Evolutionary conservation across 768 basidiomycete genomes (phyloP).

Genomic region (Boletus speciosus): DNA sequence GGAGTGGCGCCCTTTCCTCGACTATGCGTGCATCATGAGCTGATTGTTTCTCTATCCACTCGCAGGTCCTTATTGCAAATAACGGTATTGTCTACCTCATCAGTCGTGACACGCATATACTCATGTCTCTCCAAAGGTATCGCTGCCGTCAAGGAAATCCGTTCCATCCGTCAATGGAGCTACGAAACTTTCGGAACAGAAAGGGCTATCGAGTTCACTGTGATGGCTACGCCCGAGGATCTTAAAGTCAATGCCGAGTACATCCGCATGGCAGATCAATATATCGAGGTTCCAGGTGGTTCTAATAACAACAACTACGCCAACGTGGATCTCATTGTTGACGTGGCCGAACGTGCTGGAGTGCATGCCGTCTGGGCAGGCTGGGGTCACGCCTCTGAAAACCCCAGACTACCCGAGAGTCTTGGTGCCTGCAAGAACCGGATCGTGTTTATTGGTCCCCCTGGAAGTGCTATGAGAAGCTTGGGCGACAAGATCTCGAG

Average conservation of each 20-base stretch:
- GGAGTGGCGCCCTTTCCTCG: not conserved
- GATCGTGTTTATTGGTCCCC: slow-evolving; percentile 98
- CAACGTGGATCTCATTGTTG: slow-evolving; percentile 98
- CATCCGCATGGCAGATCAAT: slow-evolving; percentile 99
- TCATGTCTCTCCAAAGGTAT: slow-evolving; percentile 60
- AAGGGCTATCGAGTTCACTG: slow-evolving; percentile 95
- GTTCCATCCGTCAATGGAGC: slow-evolving; percentile 98
- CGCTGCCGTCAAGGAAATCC: slow-evolving; percentile 98
- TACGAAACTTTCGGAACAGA: slow-evolving; percentile 99
- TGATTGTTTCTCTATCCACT: slow-evolving; percentile 3
- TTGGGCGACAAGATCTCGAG: slow-evolving; percentile 99
- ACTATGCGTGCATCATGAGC: not conserved
- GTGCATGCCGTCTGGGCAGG: slow-evolving; percentile 99
- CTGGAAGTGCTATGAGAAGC: slow-evolving; percentile 98
- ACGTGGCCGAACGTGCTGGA: slow-evolving; percentile 93
- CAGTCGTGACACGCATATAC: slow-evolving; percentile 15
- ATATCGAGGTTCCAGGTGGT: slow-evolving; percentile 97
- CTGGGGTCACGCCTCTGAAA: slow-evolving; percentile 99
- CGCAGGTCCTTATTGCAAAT: slow-evolving; percentile 94
- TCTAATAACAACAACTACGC: slow-evolving; percentile 99
- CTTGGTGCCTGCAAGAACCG: slow-evolving; percentile 89
- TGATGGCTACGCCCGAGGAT: slow-evolving; percentile 99
- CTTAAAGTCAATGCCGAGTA: slow-evolving; percentile 99
- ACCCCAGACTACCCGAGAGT: slow-evolving; percentile 92
- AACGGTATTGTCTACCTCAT: slow-evolving; percentile 58